Conservation (phyloP, 768 basidiomycete species). For the Pleurotus tuber-regium region DNA sequence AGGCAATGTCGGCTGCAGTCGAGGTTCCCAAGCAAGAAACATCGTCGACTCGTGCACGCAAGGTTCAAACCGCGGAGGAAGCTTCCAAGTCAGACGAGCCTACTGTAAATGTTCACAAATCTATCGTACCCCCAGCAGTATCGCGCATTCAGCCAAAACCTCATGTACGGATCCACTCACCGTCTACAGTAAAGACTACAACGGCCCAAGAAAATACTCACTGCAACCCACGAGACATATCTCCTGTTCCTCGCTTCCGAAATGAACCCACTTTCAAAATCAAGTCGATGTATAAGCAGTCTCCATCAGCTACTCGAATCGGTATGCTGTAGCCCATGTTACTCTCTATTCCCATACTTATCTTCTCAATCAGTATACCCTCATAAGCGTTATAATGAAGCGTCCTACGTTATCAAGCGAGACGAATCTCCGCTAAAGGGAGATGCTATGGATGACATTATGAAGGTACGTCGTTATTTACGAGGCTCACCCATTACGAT, state of each 20-base stretch:
- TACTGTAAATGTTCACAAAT: neutral
- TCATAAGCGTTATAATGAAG: neutral
- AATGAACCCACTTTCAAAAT: neutral
- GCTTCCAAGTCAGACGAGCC: neutral
- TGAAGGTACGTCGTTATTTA: constrained; percentile 32
- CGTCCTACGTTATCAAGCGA: neutral
- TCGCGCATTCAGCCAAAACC: neutral
- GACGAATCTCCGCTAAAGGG: neutral
- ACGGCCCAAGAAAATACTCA: neutral
- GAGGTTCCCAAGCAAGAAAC: too few relatives aligned
- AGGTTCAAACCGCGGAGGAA: neutral
- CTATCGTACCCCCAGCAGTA: neutral
- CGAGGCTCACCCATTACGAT: neutral
- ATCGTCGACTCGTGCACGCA: too few relatives aligned
- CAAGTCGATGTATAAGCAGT: neutral
- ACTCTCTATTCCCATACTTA: neutral
- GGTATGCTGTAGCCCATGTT: too few relatives aligned
- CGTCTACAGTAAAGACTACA: neutral
- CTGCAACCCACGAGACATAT: neutral
- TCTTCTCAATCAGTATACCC: neutral
- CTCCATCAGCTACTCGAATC: neutral
- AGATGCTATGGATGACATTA: constrained; percentile 29
- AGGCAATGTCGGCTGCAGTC: too few relatives aligned
- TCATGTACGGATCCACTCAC: neutral
- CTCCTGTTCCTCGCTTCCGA: neutral